Conservation (phyloP, 2,329 filamentous ascomycete genomes). For the Cladosporium sp. region DNA sequence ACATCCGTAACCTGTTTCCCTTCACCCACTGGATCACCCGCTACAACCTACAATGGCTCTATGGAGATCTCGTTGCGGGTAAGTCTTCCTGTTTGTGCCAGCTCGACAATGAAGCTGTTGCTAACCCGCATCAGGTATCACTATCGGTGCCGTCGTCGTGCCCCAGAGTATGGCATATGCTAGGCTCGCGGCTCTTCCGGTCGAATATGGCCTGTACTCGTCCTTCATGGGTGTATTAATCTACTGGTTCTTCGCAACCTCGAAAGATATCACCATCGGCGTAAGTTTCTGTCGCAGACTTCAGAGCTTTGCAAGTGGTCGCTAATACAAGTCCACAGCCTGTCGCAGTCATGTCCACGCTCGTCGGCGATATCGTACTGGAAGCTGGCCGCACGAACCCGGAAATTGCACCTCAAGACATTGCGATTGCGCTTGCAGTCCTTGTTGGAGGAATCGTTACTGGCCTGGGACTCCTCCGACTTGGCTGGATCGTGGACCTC, state of each 20-base stretch:
- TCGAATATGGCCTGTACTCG: slow-evolving; percentile 83
- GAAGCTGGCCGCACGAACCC: slow-evolving; percentile 54
- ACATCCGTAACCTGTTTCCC: slow-evolving; percentile 70
- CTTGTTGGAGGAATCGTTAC: slow-evolving; percentile 72
- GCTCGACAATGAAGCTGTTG: not conserved
- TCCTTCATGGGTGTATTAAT: slow-evolving; percentile 93
- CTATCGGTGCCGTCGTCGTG: slow-evolving; percentile 75
- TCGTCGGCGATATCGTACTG: slow-evolving; percentile 75
- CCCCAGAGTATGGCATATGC: slow-evolving; percentile 97
- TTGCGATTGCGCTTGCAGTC: slow-evolving; percentile 73
- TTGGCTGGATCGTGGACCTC: slow-evolving; percentile 87
- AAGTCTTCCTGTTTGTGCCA: slow-evolving; percentile 27
- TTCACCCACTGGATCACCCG: slow-evolving; percentile 81
- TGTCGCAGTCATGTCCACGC: slow-evolving; percentile 89
- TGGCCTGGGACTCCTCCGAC: slow-evolving; percentile 69
- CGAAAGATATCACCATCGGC: slow-evolving; percentile 96
- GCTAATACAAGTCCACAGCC: slow-evolving; percentile 48
- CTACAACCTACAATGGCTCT: slow-evolving; percentile 86
- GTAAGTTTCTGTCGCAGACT: slow-evolving; percentile 44
- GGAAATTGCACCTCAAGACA: slow-evolving; percentile 54
- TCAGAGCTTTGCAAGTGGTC: not conserved
- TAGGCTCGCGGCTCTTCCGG: slow-evolving; percentile 68
- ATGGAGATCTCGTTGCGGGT: slow-evolving; percentile 86
- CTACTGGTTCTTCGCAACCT: slow-evolving; percentile 98
- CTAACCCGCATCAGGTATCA: slow-evolving; percentile 47